Base-by-base conservation (phyloP, 805 yeast species). In the Starmera amethionina region DNA sequence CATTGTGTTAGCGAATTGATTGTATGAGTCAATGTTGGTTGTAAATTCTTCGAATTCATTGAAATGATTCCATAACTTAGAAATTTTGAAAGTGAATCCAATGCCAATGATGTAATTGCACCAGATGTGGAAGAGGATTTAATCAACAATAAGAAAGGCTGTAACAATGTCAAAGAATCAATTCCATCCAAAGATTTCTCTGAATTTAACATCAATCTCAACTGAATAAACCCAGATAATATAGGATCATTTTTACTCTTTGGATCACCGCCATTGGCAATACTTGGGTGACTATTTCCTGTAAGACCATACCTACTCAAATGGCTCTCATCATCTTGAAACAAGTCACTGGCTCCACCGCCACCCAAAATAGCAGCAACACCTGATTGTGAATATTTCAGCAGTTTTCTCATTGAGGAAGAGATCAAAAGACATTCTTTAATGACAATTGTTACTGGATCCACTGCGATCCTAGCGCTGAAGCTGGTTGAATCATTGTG, bases 121-220 rank as follows among this genome's bases (percentile, higher is more conserved):
- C 97, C 97, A 1, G 95, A 77, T 4, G 95, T 87, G 25, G 83
- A 70, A 33, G 95, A 82, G 12, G 95, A 80, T 52, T 85, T 82
- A 41, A 93, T 77, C 16, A 88, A 80, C 41, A 87, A 65, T 38
- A 93, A 67, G 52, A 90, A 93, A 4, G 99, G 99, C 54, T 82
- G 90, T 36, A 89, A 60, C 19, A 93, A 64, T 1, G 89, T 82
- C 44, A 80, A 63, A 16, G 86, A 71, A 51, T 84, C 94, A 32
- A 87, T 70, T 1, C 71, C 72, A 18, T 68, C 60, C 29, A 87
- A 59, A 19, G 65, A 62, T 18, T 64, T 52, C 5, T 76, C 63
- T 34, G 75, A 82, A 19, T 77, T 68, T 45, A 89, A 60, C 54
- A 85, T 82, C 4, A 83, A 66, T 43, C 94, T 70, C 45, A 93